Conservation (phyloP, 345 rosid genomes). For the Raphanus sativus region DNA sequence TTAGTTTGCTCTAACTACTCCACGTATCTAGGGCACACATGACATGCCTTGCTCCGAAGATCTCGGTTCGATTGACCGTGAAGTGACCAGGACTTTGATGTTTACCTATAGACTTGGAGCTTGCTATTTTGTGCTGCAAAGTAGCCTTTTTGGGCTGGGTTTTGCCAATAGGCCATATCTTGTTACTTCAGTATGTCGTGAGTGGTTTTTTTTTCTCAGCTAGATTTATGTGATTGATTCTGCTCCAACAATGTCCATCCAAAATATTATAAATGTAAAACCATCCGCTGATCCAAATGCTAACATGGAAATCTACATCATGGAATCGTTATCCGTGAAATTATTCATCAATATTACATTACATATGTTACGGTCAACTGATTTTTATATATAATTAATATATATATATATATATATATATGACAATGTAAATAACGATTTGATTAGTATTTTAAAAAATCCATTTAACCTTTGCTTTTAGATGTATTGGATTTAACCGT, state of each 20-base stretch:
- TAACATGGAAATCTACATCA: background rate
- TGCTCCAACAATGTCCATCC: background rate
- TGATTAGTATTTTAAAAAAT: background rate
- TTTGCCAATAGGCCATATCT: background rate
- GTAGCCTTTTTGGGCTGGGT: background rate
- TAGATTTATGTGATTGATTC: no score
- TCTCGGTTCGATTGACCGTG: background rate
- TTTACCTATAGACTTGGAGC: background rate
- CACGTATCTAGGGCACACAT: background rate
- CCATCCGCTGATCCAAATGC: background rate
- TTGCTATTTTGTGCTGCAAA: background rate
- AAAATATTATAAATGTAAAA: no score
- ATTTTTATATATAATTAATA: no score
- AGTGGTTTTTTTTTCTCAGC: background rate
- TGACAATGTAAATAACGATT: background rate
- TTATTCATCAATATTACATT: background rate
- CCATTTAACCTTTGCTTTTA: no score
- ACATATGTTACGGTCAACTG: background rate
- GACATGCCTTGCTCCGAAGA: background rate
- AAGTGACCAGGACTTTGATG: background rate
- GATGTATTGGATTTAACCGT: background rate
- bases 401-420: no score
- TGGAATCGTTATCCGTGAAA: background rate
- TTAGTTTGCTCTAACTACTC: background rate
- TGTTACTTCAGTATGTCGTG: background rate